Base-by-base conservation (phyloP, 2,329 filamentous ascomycete species). In the Diaporthe ampelina region DNA sequence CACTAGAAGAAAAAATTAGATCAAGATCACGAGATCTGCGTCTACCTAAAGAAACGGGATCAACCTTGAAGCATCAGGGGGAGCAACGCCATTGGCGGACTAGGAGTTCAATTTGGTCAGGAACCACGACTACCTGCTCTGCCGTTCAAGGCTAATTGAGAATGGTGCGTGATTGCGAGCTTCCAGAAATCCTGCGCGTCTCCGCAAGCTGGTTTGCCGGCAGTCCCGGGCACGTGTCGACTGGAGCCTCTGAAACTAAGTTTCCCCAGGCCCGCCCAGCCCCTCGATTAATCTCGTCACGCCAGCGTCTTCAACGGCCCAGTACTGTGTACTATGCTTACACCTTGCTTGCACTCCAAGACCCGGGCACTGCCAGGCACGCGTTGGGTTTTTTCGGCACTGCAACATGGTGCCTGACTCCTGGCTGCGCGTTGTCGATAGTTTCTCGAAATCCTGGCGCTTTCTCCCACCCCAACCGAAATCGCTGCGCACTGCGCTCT, bases 261-360 rank as follows among this genome's bases (percentile, higher is more conserved):
- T 72, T 65, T 63, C 70, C 57, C 70, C 70, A 72, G 70, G 70
- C 57, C 70, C 70, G 45, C 59, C 57, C 70, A 72, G 70, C 70
- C 70, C 70, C 57, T 61, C 29, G 57, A 63, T 43, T 72, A 72
- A 72, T 72, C n/a, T 72, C 26, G 19, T 52, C 45, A 67, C 29
- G 13, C 45, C n/a, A 43, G 57, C 21, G 24, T 72, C 57, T 19
- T 63, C 70, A 63, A 54, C 70, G 40, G 17, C 40, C 5, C 15
- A 7, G 15, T 40, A 40, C 37, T 11, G 37, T 13, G 37, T 13
- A 67, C 63, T 54, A 19, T 67, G 21, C 61, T 21, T 19, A 21
- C 45, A 37, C 32, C 63, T 15, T 17, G 15, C 10, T 21, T 35
- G 45, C 13, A 13, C 45, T 48, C 32, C 37, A 40, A 52, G 4